Base-by-base conservation (phyloP, 2,329 filamentous ascomycete species). In the Madurella fahalii region DNA sequence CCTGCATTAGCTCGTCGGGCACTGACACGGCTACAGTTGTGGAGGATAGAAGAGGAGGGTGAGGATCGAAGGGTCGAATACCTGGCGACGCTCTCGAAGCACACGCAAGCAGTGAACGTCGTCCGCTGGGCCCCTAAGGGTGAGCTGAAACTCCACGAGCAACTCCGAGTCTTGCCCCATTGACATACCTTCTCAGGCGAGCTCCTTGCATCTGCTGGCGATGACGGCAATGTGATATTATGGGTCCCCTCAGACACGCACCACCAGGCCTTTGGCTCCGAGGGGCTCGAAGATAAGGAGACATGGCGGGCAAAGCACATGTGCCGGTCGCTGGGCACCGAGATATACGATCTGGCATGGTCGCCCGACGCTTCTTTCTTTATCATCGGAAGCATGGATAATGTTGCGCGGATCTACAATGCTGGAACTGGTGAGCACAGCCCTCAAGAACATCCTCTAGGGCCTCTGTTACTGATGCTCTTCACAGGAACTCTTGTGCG, bases 331-430 rank as follows among this genome's bases (percentile, higher is more conserved):
- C 90, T 89, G 58, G 93, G 92, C 37, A 90, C 92, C 11, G 94
- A 99, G 71, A 97, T 99, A 63, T 99, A 99, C 73, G 94, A 99
- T 71, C 77, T 99, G 54, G 94, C 94, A 48, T 99, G 94, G 95
- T 97, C 94, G 47, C 95, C 95, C n/a, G 94, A 99, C 71, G 91
- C 89, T 40, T 78, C 86, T 40, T 94, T 95, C 74, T 96, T 99
- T 76, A 96, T 99, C 65, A 96, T 95, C 20, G 94, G 94, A 40
- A 97, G 94, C 74, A 97, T 99, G 92, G 94, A 99, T 75, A 99
- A 99, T 70, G 87, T 97, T 69, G 92, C 94, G 55, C 84, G 93
- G 56, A 97, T 99, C 64, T 97, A 96, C 77, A 96, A 95, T 72
- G 89, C 92, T 53, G 87, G 89, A 61, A 94, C 89, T 65, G 93